These are phyloP conservation scores for Blastosporella zonata DNA, from an alignment of 1,284 basidiomycete genomes.

Conservation along the genomic window DNA sequence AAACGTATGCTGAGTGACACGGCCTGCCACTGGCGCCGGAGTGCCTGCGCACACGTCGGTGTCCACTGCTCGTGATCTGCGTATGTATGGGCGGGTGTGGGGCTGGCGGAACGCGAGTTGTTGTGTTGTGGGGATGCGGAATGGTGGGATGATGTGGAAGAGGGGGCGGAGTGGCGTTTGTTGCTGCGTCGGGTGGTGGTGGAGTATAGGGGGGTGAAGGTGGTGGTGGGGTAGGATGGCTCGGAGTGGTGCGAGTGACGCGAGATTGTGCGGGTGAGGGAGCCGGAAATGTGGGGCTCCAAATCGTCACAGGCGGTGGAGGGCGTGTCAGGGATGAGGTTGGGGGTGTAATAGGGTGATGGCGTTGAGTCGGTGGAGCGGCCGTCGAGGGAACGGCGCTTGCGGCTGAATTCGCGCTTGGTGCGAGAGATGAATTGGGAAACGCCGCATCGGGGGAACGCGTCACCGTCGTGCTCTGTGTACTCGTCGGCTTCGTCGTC, in stretches of 20 bases:
- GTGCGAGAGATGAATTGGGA: conserved; percentile 25
- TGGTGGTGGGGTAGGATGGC: neutral
- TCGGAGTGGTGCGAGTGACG: neutral
- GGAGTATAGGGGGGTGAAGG: neutral
- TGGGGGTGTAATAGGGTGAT: conserved; percentile 1
- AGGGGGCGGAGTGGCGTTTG: neutral
- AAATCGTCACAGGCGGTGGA: conserved; percentile 2
- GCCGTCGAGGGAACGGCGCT: too few species aligned
- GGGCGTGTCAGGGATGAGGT: conserved; percentile 10
- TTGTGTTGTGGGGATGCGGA: conserved; percentile 1
- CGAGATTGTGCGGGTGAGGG: neutral
- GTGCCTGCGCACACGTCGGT: conserved; percentile 52
- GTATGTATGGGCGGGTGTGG: conserved; percentile 11
- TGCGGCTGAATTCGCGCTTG: conserved; percentile 18
- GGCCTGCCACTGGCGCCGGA: conserved; percentile 59
- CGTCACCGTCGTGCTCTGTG: neutral
- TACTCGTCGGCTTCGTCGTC: conserved; percentile 19
- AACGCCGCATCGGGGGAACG: conserved; percentile 5
- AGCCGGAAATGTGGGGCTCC: too few species aligned
- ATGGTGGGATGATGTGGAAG: conserved; percentile 3
- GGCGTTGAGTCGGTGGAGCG: neutral
- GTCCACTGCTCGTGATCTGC: conserved; percentile 33
- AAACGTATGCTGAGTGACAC: conserved; percentile 52
- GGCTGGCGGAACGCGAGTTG: neutral
- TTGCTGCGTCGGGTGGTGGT: conserved; percentile 1